Evolutionary conservation across 2,329 filamentous ascomycete genomes (phyloP).

Genomic region (Hypoxylon sp.): DNA sequence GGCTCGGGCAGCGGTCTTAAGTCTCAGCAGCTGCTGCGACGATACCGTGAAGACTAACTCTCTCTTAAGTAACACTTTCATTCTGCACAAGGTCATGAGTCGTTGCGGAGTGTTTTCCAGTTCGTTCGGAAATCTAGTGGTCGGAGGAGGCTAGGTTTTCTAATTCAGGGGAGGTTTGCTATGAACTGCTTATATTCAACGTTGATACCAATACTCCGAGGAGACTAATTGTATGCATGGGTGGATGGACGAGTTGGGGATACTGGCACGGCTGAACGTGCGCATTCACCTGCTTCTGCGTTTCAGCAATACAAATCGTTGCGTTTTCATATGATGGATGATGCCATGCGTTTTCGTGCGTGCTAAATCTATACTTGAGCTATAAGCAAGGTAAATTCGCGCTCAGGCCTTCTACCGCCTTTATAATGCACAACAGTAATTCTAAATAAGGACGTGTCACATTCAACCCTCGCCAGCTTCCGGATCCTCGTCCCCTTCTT

Average conservation of each 20-base stretch:
- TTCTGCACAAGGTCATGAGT: background rate
- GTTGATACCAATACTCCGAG: background rate
- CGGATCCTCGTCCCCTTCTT: conserved; percentile 64
- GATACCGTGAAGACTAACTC: no score
- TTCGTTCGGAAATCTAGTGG: background rate
- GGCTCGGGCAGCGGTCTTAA: no score
- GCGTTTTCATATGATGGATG: background rate
- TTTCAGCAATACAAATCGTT: background rate
- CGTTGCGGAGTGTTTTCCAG: background rate
- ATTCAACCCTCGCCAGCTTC: conserved; percentile 53
- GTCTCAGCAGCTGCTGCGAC: no score
- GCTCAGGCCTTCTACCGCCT: background rate
- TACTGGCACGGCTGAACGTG: background rate
- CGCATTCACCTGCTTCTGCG: background rate
- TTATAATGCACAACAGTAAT: background rate
- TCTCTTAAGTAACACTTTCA: background rate
- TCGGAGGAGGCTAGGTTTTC: background rate
- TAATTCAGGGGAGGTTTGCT: background rate
- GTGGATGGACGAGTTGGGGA: background rate
- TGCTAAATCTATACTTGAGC: background rate
- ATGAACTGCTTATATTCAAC: background rate
- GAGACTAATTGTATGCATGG: background rate
- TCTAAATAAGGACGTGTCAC: background rate
- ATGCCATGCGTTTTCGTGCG: background rate
- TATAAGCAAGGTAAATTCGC: background rate